Evolutionary conservation across 2,329 filamentous ascomycete species (phyloP), one percentile per base, ranked within the genome.

Genomic region (Dothistroma septosporum): DNA sequence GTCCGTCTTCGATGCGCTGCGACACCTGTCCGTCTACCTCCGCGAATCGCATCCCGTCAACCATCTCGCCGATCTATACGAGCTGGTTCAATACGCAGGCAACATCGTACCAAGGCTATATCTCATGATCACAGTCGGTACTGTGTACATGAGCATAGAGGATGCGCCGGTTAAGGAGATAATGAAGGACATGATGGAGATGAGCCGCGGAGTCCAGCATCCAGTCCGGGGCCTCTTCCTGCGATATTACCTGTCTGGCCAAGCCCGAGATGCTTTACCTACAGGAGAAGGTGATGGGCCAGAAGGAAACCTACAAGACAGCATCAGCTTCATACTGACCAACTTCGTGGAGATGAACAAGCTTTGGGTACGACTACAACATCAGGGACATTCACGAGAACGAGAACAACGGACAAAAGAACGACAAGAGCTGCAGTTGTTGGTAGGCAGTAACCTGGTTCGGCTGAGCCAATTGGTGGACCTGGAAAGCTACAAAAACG

Each of bases 151-250:
- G 94, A 88, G 91, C 28, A 95, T 99, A 73, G 90, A 94, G 72
- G 94, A 97, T 82, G 94, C 95, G 61, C 94, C 94, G 0, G 94
- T 99, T 68, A 99, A 99, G 79, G 94, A 99, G 80, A 91, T 99
- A 64, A 99, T 99, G 94, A 99, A 99, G 79, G 94, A 99, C 76
- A 99, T 99, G 94, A 99, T 99, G 94, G 94, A 99, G 77, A 99
- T 99, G 94, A 97, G 92, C 77, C 86, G 94, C 65, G 94, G 94
- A 59, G 92, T 99, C 22, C 94, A 99, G 73, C 94, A 99, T 76
- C 94, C 94, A 16, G 92, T 97, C 64, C 90, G 94, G 60, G 94
- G 94, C 19, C 82, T 99, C 58, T 99, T 99, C 75, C 79, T 99
- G 71, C 87, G 94, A 73, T 99, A 99, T 78, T 99, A 97, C 74